Evolutionary conservation across 2,329 filamentous ascomycete genomes (phyloP).

Genomic region (Dryadomyces sulphureus): DNA sequence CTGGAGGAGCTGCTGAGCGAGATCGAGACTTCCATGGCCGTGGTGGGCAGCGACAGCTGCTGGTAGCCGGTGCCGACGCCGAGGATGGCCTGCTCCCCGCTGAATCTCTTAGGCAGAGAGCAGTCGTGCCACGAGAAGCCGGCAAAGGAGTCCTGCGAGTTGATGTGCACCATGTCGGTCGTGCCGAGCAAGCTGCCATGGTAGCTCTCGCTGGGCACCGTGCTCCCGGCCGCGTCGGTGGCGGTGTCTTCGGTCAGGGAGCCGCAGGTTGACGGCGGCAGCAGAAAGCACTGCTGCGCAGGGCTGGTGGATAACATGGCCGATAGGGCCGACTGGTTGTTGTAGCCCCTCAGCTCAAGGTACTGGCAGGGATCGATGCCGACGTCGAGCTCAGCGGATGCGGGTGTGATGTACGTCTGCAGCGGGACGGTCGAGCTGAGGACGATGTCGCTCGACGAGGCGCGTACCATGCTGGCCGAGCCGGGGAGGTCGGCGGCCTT

Average conservation of each 20-base stretch:
- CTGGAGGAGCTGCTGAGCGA: background rate
- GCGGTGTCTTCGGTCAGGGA: conserved; percentile 21
- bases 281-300: background rate
- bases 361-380: conserved; percentile 8
- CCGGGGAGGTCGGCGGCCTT: background rate
- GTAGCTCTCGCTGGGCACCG: conserved; percentile 18
- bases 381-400: too few species aligned
- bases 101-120: background rate
- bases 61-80: conserved; percentile 1
- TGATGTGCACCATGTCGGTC: conserved; percentile 17
- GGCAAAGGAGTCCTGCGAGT: conserved; percentile 18
- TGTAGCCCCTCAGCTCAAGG: conserved; percentile 1
- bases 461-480: conserved; percentile 1
- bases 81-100: conserved; percentile 3
- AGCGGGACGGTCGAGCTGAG: too few species aligned
- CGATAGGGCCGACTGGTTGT: background rate
- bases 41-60: background rate
- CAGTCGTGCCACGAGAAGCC: background rate
- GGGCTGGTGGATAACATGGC: background rate
- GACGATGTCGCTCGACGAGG: background rate
- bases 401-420: too few species aligned
- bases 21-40: background rate
- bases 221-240: conserved; percentile 18
- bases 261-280: conserved; percentile 17
- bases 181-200: conserved; percentile 15